Base-by-base conservation (phyloP, 2,329 filamentous ascomycete genomes). In the Xylaria sp. region DNA sequence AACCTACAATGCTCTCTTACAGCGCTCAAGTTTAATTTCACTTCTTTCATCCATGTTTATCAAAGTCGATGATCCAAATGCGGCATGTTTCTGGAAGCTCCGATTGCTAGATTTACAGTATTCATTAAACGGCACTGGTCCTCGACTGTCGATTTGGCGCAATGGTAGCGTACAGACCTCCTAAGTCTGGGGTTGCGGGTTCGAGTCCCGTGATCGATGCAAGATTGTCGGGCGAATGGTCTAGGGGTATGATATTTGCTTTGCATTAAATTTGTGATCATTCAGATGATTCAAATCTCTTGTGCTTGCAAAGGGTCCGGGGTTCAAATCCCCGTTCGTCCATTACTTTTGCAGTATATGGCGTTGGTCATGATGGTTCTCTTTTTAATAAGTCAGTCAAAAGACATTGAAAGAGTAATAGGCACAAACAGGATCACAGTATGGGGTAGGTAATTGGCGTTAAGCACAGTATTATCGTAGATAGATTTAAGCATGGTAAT, bases 271-370 rank as follows among this genome's bases (percentile, higher is more conserved):
- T 28, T 3, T 23, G 31, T 46, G 18, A 7, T 18, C 7, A 18
- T 46, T 18, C 41, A 46, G 6, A 39, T 1, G 20, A 13, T 13
- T 37, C 31, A 39, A n/a, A 56, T 5, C 28, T 13, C 10, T 20
- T 31, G 12, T 31, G 46, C 46, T 34, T 56, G 70, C 63, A 69
- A 72, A 69, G 69, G 69, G 69, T 71, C 70, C 66, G 70, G 69
- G 70, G 70, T 72, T 72, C 70, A 71, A 72, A 56, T 72, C 69
- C 70, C 70, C 69, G 69, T 71, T 67, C 57, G 69, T 72, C 70
- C 69, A 72, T 50, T 12, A 50, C 2, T 50, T 50, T 23, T 23
- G 10, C 46, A 9, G 1, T 12, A 4, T 23, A 25, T 12, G 1
- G n/a, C 6, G 7, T 9, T 46, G 6, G 44, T 20, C 20, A 12